Percentiles rank a stretch among this genome's conserved stretches.
Evolutionary conservation across 305 asterid genomes (phyloP).

Genomic region (Solanum hybrid): DNA sequence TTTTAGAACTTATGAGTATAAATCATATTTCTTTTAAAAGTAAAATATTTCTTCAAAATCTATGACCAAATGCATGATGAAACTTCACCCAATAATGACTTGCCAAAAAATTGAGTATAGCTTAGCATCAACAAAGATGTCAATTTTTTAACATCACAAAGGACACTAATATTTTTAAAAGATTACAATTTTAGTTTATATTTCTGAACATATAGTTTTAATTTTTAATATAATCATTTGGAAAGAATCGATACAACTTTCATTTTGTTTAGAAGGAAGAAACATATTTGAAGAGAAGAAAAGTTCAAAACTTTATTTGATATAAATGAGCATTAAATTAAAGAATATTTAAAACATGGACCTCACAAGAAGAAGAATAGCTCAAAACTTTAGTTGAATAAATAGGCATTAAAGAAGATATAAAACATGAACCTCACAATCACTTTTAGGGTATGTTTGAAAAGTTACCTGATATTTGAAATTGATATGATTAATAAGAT

Average conservation of each 20-base stretch:
- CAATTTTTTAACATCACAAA: background rate
- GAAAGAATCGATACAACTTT: background rate
- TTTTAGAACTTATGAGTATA: background rate
- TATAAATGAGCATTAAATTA: background rate
- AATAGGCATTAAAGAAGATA: background rate
- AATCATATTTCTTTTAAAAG: background rate
- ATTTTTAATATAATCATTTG: background rate
- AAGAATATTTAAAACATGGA: too few species aligned
- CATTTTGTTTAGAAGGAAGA: background rate
- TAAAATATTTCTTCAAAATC: background rate
- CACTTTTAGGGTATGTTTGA: background rate
- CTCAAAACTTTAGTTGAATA: background rate
- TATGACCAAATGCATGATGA: background rate
- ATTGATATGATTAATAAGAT: background rate
- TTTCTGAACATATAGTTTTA: background rate
- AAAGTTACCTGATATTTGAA: background rate
- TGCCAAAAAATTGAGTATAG: background rate
- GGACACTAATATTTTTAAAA: background rate
- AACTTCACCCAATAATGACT: background rate
- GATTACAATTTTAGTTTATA: background rate
- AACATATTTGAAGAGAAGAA: background rate
- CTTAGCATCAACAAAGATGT: background rate
- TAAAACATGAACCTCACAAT: background rate
- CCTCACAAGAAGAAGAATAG: background rate
- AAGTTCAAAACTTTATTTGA: background rate